These are phyloP conservation scores for Sphaceloma murrayae DNA, from an alignment of 2,329 filamentous ascomycete genomes.

Conservation along the genomic window DNA sequence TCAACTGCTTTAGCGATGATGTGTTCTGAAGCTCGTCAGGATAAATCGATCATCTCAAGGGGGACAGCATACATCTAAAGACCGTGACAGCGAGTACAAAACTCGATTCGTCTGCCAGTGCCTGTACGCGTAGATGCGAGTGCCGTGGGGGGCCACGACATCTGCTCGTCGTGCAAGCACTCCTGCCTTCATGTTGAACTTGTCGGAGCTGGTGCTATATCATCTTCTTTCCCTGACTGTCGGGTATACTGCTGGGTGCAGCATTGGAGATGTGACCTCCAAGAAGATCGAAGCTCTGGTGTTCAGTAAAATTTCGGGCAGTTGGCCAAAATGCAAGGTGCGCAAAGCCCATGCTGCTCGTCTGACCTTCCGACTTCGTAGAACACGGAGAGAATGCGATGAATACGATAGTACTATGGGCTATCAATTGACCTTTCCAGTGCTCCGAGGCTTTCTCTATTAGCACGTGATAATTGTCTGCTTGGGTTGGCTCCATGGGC, in stretches of 20 bases:
- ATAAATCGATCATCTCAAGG: background rate
- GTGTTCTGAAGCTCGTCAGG: conserved; percentile 34
- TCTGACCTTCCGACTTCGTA: too few species aligned
- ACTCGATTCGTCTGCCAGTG: conserved; percentile 55
- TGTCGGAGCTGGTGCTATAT: too few species aligned
- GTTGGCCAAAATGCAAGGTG: background rate
- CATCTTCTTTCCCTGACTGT: too few species aligned
- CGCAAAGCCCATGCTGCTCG: background rate
- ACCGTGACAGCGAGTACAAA: conserved; percentile 51
- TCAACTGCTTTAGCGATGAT: conserved; percentile 46
- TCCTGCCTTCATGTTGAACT: background rate
- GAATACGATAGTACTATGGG: too few species aligned
- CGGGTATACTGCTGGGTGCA: too few species aligned
- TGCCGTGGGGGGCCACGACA: conserved; percentile 39
- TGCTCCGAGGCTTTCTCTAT: too few species aligned
- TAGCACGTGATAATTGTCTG: background rate
- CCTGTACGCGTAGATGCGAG: conserved; percentile 54
- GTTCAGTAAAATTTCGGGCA: conserved; percentile 11
- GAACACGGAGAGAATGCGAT: too few species aligned
- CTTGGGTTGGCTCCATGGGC: conserved; percentile 11
- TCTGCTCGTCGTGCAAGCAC: conserved; percentile 18
- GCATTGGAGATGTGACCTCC: too few species aligned
- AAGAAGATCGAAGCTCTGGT: too few species aligned
- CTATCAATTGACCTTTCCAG: too few species aligned
- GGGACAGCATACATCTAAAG: conserved; percentile 41